A percentile compares a stretch with the other conserved stretches of the same genome.
These are phyloP conservation scores for Aspergillus felis DNA, from an alignment of 2,329 filamentous ascomycete genomes.

Conservation along the genomic window DNA sequence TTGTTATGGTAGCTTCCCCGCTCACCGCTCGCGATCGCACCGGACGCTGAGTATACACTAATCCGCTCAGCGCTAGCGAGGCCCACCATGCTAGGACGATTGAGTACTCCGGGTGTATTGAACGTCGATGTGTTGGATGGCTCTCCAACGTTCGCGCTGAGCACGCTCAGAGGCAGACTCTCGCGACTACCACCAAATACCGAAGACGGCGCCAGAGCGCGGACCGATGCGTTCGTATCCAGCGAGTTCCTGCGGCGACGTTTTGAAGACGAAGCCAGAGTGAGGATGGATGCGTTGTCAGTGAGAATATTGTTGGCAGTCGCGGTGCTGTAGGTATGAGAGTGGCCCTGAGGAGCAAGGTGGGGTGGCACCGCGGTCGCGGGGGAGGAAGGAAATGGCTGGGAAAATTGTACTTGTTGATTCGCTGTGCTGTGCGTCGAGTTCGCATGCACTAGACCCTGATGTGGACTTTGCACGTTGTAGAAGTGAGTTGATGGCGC, in stretches of 20 bases:
- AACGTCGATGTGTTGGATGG: constrained; percentile 40
- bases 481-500: constrained; percentile 49
- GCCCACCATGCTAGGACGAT: constrained; percentile 51
- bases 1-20: constrained; percentile 75
- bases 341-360: constrained; percentile 48
- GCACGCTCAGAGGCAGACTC: constrained; percentile 59
- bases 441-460: constrained; percentile 30
- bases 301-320: constrained; percentile 62
- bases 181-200: constrained; percentile 63
- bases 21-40: constrained; percentile 63
- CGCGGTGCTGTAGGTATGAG: constrained; percentile 56
- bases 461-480: constrained; percentile 29
- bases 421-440: constrained; percentile 35
- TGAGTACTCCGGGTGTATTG: constrained; percentile 37
- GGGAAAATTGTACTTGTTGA: constrained; percentile 52
- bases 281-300: constrained; percentile 64
- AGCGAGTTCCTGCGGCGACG: constrained; percentile 60
- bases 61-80: constrained; percentile 57
- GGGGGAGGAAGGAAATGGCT: constrained; percentile 57
- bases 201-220: constrained; percentile 60
- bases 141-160: constrained; percentile 52
- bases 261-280: constrained; percentile 62
- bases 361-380: constrained; percentile 60
- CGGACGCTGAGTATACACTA: constrained; percentile 72
- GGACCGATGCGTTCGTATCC: constrained; percentile 64